Base-by-base conservation (phyloP, 2,329 filamentous ascomycete genomes). In the Fusarium buharicum region DNA sequence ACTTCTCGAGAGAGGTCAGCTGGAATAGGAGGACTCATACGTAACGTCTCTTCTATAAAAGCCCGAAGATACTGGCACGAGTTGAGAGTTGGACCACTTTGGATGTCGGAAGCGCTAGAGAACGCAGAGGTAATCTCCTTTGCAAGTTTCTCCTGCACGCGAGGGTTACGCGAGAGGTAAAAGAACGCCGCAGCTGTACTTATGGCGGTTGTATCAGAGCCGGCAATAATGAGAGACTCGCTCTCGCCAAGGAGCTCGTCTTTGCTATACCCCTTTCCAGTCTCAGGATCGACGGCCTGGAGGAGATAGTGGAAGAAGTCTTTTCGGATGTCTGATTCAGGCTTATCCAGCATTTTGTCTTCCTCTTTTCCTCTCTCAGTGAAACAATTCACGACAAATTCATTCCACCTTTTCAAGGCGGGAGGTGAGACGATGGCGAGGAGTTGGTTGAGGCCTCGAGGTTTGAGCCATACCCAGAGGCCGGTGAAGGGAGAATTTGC, bases 271-370 rank as follows among this genome's bases (percentile, higher is more conserved):
- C 68, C 68, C n/a, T 52, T 52, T 31, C 70, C 69, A 2, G 69
- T 70, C 34, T 67, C 59, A 3, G 68, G 68, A 5, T 72, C 69
- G 11, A 49, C 46, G 0, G 62, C 58, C 14, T 55, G 34, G 41
- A 68, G 55, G 16, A 72, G 54, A 30, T 69, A 62, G 28, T 70
- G 58, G 20, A 70, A 70, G 30, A 72, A 69, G 52, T 70, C 70
- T 18, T 62, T 72, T 46, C 62, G 59, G 1, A 10, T 20, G 9
- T 62, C 49, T 6, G 16, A 38, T 10, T 59, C 51, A 11, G 37
- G 31, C n/a, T 52, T 36, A 33, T 12, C 40, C 22, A 22, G 28
- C 22, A 2, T 50, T 37, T n/a, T n/a, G n/a, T 64, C 39, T 37
- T 70, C 59, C 8, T 38, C 20, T n/a, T 49, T 50, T 1, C 48